These are phyloP conservation scores for Thermoascus crustaceus DNA, from an alignment of 2,329 filamentous ascomycete species.

Conservation along the genomic window DNA sequence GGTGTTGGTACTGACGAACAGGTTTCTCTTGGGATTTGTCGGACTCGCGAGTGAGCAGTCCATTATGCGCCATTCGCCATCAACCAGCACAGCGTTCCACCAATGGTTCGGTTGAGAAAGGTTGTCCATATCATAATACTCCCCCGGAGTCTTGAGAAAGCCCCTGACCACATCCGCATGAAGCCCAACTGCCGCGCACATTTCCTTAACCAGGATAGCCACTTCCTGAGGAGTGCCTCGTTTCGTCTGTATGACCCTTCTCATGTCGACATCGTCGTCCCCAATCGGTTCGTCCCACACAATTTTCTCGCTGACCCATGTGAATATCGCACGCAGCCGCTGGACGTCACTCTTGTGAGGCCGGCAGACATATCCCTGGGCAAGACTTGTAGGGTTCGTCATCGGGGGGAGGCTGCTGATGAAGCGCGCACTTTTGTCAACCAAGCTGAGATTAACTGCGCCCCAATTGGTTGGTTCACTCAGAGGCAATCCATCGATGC, in stretches of 20 bases:
- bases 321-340: slow-evolving; percentile 86
- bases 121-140: slow-evolving; percentile 68
- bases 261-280: slow-evolving; percentile 66
- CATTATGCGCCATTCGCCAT: slow-evolving; percentile 93
- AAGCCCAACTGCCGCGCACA: slow-evolving; percentile 85
- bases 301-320: slow-evolving; percentile 92
- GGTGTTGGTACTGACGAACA: slow-evolving; percentile 65
- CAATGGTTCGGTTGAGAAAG: slow-evolving; percentile 89
- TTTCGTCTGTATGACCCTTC: slow-evolving; percentile 73
- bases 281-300: slow-evolving; percentile 93
- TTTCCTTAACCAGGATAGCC: slow-evolving; percentile 76
- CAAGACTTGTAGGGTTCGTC: slow-evolving; percentile 72
- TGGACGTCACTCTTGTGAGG: slow-evolving; percentile 94
- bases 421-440: slow-evolving; percentile 94
- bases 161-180: slow-evolving; percentile 81
- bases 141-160: slow-evolving; percentile 84
- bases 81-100: slow-evolving; percentile 92
- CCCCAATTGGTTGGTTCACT: slow-evolving; percentile 73
- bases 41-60: slow-evolving; percentile 88
- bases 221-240: slow-evolving; percentile 85
- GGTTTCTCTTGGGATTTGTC: slow-evolving; percentile 70
- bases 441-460: slow-evolving; percentile 68
- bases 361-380: slow-evolving; percentile 85
- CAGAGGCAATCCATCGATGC: slow-evolving; percentile 75
- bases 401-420: slow-evolving; percentile 73